Evolutionary conservation across 2,329 filamentous ascomycete genomes (phyloP).

Genomic region (Scorias spongiosa): DNA sequence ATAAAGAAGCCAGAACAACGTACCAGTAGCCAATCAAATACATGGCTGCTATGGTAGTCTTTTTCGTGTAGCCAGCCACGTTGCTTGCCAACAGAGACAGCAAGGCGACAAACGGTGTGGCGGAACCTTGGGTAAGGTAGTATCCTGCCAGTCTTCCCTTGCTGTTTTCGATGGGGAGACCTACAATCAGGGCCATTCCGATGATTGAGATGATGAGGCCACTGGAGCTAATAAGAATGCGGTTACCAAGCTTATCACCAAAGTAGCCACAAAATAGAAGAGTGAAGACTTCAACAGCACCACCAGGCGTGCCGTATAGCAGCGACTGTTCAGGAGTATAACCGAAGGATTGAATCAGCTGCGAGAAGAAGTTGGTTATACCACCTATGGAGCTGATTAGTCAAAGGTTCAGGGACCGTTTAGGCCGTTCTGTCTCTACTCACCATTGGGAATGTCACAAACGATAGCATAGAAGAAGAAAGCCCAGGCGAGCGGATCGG

Average conservation of each 20-base stretch:
- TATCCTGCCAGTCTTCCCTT: conserved; percentile 49
- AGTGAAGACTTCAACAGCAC: conserved; percentile 47
- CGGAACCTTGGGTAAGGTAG: conserved; percentile 46
- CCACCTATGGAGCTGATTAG: conserved; percentile 22
- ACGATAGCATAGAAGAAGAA: conserved; percentile 43
- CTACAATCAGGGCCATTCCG: conserved; percentile 50
- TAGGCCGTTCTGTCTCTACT: conserved; percentile 1
- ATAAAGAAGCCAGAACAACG: not conserved
- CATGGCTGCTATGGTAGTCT: conserved; percentile 42
- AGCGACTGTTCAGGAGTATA: conserved; percentile 48
- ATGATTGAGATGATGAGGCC: conserved; percentile 40
- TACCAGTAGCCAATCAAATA: conserved; percentile 35
- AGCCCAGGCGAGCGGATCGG: conserved; percentile 45
- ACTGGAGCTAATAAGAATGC: conserved; percentile 39
- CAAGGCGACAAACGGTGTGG: conserved; percentile 49
- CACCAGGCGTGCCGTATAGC: conserved; percentile 49
- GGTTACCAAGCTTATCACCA: conserved; percentile 41
- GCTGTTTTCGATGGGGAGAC: conserved; percentile 42
- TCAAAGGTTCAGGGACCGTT: not conserved
- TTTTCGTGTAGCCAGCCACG: conserved; percentile 43
- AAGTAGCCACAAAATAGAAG: conserved; percentile 41
- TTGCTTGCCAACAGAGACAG: conserved; percentile 50
- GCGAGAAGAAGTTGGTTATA: conserved; percentile 46
- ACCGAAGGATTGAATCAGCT: conserved; percentile 48
- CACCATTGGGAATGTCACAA: conserved; percentile 42